These are phyloP conservation scores for Penicillium robsamsonii DNA, from an alignment of 495 filamentous ascomycete species.

Conservation along the genomic window DNA sequence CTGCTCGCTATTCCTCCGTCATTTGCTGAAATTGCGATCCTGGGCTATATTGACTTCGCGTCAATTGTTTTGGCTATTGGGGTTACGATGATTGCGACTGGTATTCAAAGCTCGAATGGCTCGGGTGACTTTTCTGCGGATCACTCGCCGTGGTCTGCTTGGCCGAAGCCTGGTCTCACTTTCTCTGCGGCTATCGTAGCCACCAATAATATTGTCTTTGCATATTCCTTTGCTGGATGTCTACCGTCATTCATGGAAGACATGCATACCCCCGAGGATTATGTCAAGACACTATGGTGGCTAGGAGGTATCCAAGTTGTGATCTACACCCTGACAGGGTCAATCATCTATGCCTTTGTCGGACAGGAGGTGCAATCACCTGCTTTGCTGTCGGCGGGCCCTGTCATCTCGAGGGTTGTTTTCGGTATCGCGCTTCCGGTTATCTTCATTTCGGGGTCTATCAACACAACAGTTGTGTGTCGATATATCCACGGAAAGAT, in stretches of 20 bases:
- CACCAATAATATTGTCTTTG: conserved; percentile 67
- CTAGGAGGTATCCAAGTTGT: conserved; percentile 58
- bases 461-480: conserved; percentile 56
- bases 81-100: conserved; percentile 63
- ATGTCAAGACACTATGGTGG: conserved; percentile 55
- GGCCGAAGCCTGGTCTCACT: conserved; percentile 27
- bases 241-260: conserved; percentile 69
- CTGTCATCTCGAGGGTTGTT: conserved; percentile 59
- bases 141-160: conserved; percentile 29
- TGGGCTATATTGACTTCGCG: conserved; percentile 57
- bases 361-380: conserved; percentile 63
- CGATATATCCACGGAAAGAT: conserved; percentile 61
- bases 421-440: conserved; percentile 71
- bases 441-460: conserved; percentile 62
- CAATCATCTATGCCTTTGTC: conserved; percentile 65
- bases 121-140: conserved; percentile 24
- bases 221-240: conserved; percentile 58
- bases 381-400: conserved; percentile 60
- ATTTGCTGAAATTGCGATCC: conserved; percentile 54
- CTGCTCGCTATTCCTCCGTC: conserved; percentile 56
- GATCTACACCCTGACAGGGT: conserved; percentile 64
- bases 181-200: conserved; percentile 50
- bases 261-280: conserved; percentile 64
- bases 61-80: conserved; percentile 63
- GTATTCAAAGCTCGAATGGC: conserved; percentile 39